A percentile compares a stretch with the other conserved stretches of the same genome.
These are phyloP conservation scores for Colletotrichum musicola DNA, from an alignment of 2,329 filamentous ascomycete genomes.

Conservation along the genomic window DNA sequence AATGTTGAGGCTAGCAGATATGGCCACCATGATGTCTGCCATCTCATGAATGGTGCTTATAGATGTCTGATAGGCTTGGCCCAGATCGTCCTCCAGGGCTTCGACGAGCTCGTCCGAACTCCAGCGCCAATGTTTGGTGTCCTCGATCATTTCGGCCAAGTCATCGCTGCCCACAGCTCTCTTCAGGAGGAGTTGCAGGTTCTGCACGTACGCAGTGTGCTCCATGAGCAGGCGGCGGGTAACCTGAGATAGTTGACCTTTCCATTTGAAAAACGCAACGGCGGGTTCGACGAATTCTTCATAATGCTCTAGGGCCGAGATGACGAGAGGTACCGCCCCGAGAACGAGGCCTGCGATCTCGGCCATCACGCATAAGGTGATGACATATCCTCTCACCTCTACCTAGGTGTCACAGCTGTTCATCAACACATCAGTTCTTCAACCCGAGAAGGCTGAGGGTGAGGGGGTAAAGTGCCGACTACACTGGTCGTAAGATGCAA, in stretches of 20 bases:
- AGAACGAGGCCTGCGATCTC: slow-evolving; percentile 43
- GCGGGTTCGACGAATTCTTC: slow-evolving; percentile 7
- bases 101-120: neutral
- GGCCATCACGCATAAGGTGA: neutral
- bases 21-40: neutral
- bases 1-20: neutral
- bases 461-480: neutral
- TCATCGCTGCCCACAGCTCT: neutral
- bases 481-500: neutral
- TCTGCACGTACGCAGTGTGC: slow-evolving; percentile 1
- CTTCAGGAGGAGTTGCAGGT: slow-evolving; percentile 2
- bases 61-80: neutral
- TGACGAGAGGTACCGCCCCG: slow-evolving; percentile 41
- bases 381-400: neutral
- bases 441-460: neutral
- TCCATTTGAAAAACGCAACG: slow-evolving; percentile 11
- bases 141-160: slow-evolving; percentile 1
- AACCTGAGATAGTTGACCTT: slow-evolving; percentile 1
- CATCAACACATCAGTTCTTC: no score
- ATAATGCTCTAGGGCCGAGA: slow-evolving; percentile 41
- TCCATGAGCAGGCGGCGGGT: slow-evolving; percentile 1
- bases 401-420: no score
- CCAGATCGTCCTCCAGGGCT: neutral
- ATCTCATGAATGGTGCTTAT: slow-evolving; percentile 6
- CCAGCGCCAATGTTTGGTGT: slow-evolving; percentile 7